Base-by-base conservation (phyloP, 371 early-diverging fungal species). In the Saksenaea vasiformis region DNA sequence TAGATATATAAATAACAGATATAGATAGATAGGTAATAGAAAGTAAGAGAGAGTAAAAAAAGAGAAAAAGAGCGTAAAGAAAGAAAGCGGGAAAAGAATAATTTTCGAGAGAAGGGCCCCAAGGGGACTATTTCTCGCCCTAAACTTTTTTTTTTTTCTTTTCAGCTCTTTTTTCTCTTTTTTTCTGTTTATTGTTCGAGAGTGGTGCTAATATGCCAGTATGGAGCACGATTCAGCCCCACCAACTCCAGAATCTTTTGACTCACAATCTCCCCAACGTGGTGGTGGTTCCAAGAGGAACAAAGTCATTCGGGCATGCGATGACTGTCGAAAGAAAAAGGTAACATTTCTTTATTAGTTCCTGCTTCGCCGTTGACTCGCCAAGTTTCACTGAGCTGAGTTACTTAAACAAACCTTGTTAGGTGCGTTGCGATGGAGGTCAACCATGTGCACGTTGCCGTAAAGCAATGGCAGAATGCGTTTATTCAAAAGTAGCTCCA, bases 391-490 rank as follows among this genome's bases (percentile, higher is more conserved):
- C 70, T 69, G 66, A 65, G 68, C 57, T 58, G 68, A 39, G 60
- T 54, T 56, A 17, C 56, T 15, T 13, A 54, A 26, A 27, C 28
- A 28, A 10, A 31, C 34, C 7, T 36, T 19, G 10, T 13, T 58
- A 82, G 82, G 78, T 82, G 9, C 76, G 75, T 38, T 82, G 82
- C 61, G 76, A 82, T 73, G 82, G 82, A 27, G 80, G 71, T 36
- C 78, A 76, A 37, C 82, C 82, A 43, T 82, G 79, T 43, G 64
- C 57, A 44, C 74, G 79, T 31, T 82, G 82, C 61, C 73, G 70
- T 58, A 72, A 71, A 54, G 64, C 76, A 34, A 56, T 67, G 9
- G 62, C 66, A 35, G 74, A 73, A 44, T 82, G 82, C 58, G 67
- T 72, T n/a, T 82, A 74, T 66, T 77, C 69, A 37, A 82, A 70